phyloP scores from a whole-genome alignment of 2,329 filamentous ascomycete species.

The Raffaelea ambrosiae region DNA sequence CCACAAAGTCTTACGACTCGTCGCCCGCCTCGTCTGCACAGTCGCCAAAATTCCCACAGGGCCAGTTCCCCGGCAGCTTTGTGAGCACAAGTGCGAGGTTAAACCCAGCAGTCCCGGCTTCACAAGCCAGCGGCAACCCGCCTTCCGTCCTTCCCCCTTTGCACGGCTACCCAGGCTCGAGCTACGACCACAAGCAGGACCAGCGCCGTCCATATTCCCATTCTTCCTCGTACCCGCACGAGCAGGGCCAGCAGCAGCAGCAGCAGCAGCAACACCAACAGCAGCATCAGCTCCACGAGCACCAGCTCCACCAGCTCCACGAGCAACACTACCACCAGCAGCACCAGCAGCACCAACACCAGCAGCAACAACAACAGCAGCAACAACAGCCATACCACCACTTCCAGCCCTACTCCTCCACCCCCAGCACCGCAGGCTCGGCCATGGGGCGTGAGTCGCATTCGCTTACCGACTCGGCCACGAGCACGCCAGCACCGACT shows the following conservation, averaged over 20 bases:
- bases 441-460: slow-evolving; percentile 52
- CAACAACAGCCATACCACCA: not conserved
- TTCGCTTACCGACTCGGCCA: slow-evolving; percentile 48
- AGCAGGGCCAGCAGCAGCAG: not conserved
- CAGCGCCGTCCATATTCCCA: not conserved
- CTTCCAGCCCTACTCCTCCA: slow-evolving; percentile 39
- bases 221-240: not conserved
- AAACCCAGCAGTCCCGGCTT: slow-evolving; percentile 34
- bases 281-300: slow-evolving; percentile 8
- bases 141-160: slow-evolving; percentile 24
- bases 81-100: slow-evolving; percentile 38
- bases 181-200: not conserved
- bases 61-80: slow-evolving; percentile 39
- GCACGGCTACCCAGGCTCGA: slow-evolving; percentile 1
- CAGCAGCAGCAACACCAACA: not conserved
- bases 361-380: not conserved
- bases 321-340: not conserved
- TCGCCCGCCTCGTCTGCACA: slow-evolving; percentile 55
- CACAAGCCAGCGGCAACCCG: slow-evolving; percentile 46
- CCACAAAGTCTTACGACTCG: slow-evolving; percentile 54
- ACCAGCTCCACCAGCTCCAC: slow-evolving; percentile 6
- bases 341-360: not conserved
- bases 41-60: slow-evolving; percentile 43
- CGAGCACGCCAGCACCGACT: slow-evolving; percentile 42
- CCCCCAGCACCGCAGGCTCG: slow-evolving; percentile 39